Conservation (phyloP, 371 early-diverging fungal species). For the Phascolomyces articulosus region DNA sequence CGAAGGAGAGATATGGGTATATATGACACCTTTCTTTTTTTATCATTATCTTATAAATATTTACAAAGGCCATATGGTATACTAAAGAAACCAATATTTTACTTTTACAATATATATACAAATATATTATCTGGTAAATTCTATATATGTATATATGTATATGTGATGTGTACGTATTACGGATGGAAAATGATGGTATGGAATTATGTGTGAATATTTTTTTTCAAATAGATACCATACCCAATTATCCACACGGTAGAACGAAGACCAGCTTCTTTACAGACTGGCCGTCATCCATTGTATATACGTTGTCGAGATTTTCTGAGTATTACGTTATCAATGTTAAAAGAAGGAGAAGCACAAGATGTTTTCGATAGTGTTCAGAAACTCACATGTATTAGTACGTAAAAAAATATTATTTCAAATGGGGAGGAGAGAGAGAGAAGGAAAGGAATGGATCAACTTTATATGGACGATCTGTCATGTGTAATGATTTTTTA, state of each 20-base stretch:
- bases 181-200: no score
- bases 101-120: not conserved
- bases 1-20: conserved; percentile 75
- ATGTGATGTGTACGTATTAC: no score
- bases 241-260: conserved; percentile 86
- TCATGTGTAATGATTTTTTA: no score
- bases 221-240: conserved; percentile 72
- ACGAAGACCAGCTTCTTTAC: conserved; percentile 56
- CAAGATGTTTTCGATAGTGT: conserved; percentile 81
- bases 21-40: not conserved
- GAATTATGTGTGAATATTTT: no score
- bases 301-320: conserved; percentile 83
- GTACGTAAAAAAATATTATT: conserved; percentile 30
- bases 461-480: no score
- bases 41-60: no score
- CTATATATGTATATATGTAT: not conserved
- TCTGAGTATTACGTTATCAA: conserved; percentile 68
- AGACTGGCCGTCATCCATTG: conserved; percentile 58
- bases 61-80: no score
- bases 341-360: conserved; percentile 72
- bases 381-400: conserved; percentile 69
- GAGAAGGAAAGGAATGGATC: no score
- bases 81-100: no score
- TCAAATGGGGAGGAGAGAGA: no score
- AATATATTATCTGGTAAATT: no score